phyloP scores from a whole-genome alignment of 2,329 filamentous ascomycete species.

The Hypoxylon sp. region DNA sequence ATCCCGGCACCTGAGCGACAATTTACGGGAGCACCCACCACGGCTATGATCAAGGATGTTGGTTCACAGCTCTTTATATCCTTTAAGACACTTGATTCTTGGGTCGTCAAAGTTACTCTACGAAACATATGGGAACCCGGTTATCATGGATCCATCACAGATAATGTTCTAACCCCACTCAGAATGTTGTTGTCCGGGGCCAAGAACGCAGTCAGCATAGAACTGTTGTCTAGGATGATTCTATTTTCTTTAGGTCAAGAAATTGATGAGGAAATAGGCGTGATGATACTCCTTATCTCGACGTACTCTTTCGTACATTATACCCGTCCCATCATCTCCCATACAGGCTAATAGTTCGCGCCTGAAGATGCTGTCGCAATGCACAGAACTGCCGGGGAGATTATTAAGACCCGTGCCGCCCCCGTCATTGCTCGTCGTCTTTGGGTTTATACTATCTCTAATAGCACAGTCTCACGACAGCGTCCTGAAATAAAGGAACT shows the following conservation, averaged over 20 bases:
- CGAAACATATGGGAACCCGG: too few species aligned
- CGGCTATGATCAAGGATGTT: slow-evolving; percentile 45
- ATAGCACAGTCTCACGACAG: neutral
- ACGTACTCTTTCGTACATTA: neutral
- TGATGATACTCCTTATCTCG: neutral
- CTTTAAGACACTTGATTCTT: neutral
- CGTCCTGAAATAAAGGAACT: neutral
- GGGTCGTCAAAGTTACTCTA: neutral
- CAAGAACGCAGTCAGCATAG: neutral
- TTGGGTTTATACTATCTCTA: neutral
- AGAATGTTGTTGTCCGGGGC: neutral
- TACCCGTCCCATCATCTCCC: neutral
- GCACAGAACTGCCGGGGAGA: neutral
- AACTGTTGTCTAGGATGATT: neutral
- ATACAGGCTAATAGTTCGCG: neutral
- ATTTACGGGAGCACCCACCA: slow-evolving; percentile 52
- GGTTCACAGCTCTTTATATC: neutral
- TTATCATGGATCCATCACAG: neutral
- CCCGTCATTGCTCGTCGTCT: neutral
- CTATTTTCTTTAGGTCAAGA: neutral
- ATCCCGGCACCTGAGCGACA: slow-evolving; percentile 53
- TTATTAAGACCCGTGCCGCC: neutral
- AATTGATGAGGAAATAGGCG: neutral
- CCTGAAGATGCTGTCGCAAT: neutral
- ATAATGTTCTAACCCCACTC: neutral